Evolutionary conservation across 2,329 filamentous ascomycete species (phyloP).

Genomic region (Lasiodiplodia hormozganensis): DNA sequence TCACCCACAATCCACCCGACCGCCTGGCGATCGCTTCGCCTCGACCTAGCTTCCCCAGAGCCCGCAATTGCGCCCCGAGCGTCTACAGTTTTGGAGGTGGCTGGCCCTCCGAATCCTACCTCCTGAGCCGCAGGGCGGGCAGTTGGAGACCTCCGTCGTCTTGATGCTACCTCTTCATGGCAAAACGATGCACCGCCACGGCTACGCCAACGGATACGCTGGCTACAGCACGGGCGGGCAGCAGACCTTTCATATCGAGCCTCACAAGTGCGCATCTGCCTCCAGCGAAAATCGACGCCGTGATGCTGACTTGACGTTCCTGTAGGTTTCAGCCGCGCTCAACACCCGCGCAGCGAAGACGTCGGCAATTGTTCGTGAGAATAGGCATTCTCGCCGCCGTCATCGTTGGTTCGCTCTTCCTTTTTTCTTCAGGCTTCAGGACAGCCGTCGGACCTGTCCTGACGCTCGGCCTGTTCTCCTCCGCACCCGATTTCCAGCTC

Average conservation of each 20-base stretch:
- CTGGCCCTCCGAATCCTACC: constrained; percentile 22
- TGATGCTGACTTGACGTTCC: constrained; percentile 38
- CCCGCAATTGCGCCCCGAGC: constrained; percentile 20
- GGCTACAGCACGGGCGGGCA: constrained; percentile 73
- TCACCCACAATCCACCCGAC: constrained; percentile 26
- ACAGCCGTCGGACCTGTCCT: constrained; percentile 65
- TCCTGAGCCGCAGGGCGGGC: constrained; percentile 29
- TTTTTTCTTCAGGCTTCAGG: constrained; percentile 78
- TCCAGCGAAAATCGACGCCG: constrained; percentile 33
- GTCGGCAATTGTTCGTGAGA: constrained; percentile 75
- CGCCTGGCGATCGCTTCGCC: constrained; percentile 26
- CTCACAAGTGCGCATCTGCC: constrained; percentile 73
- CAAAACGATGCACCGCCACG: constrained; percentile 91
- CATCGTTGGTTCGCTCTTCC: constrained; percentile 68
- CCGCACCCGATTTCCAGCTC: constrained; percentile 75
- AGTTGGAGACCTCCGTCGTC: constrained; percentile 19
- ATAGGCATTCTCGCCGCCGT: constrained; percentile 64
- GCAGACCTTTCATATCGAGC: constrained; percentile 82
- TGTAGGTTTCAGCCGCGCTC: constrained; percentile 84
- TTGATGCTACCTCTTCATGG: constrained; percentile 68
- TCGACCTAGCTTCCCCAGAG: constrained; percentile 12
- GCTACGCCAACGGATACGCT: constrained; percentile 77
- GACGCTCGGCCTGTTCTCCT: constrained; percentile 74
- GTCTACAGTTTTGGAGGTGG: constrained; percentile 19
- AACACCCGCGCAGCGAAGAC: constrained; percentile 74